Evolutionary conservation across 331 rosid species (phyloP).

Genomic region (Erythrophleum ivorense): DNA sequence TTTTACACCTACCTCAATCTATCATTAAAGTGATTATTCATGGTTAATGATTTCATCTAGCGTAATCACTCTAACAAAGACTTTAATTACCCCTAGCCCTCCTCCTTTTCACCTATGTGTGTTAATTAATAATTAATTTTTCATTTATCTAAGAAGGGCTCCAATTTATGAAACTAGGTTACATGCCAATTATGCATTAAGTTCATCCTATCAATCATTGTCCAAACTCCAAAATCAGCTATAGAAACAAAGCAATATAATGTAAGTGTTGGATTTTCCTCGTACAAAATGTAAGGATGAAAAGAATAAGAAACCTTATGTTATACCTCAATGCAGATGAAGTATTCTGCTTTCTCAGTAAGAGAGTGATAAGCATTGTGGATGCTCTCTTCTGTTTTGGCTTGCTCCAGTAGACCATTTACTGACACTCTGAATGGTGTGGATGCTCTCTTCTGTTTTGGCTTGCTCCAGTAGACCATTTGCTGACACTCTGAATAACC

Average conservation of each 20-base stretch:
- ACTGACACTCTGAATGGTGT: constrained; percentile 97
- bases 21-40: too few species aligned
- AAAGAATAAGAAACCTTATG: constrained; percentile 26
- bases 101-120: not conserved
- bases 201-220: not conserved
- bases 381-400: constrained; percentile 89
- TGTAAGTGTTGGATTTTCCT: not conserved
- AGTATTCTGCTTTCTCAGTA: constrained; percentile 88
- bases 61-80: not conserved
- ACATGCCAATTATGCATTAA: not conserved
- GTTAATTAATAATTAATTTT: constrained; percentile 5
- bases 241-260: not conserved
- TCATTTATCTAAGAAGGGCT: not conserved
- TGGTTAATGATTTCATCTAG: too few species aligned
- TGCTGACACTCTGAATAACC: constrained; percentile 98
- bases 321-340: constrained; percentile 89
- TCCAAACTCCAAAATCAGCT: constrained; percentile 6
- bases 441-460: constrained; percentile 91
- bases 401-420: constrained; percentile 99
- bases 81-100: too few species aligned
- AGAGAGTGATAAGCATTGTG: constrained; percentile 94
- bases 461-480: constrained; percentile 99
- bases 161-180: not conserved
- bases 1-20: too few species aligned
- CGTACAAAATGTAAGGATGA: not conserved